Evolutionary conservation across 495 filamentous ascomycete species (phyloP).

Genomic region (Lichenothelia convexa): DNA sequence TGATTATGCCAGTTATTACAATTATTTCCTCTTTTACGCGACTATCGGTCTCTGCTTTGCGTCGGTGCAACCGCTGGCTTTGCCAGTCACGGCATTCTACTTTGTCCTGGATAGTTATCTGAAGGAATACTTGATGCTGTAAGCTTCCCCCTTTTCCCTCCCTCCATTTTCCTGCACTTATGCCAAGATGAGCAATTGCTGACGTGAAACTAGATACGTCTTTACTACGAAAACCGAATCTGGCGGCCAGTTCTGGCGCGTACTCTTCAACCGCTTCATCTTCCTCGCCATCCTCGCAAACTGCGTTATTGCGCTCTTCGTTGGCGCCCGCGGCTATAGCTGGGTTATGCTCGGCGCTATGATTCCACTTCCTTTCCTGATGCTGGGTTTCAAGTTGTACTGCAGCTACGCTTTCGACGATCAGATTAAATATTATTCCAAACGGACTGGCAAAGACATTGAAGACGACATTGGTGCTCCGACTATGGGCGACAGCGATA

Average conservation of each 20-base stretch:
- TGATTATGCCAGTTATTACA: conserved; percentile 94
- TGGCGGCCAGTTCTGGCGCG: conserved; percentile 82
- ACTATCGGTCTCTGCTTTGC: conserved; percentile 79
- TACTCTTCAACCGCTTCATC: conserved; percentile 78
- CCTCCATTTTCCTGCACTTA: neutral
- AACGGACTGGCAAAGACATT: conserved; percentile 36
- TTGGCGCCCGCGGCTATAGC: conserved; percentile 27
- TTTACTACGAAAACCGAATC: conserved; percentile 94
- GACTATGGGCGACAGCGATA: conserved; percentile 29
- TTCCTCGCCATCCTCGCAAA: conserved; percentile 70
- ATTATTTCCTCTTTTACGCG: conserved; percentile 84
- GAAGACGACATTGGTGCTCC: conserved; percentile 31
- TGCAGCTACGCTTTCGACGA: conserved; percentile 61
- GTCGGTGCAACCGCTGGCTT: conserved; percentile 69
- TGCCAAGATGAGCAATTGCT: no score
- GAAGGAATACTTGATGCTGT: conserved; percentile 90
- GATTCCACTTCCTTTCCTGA: conserved; percentile 59
- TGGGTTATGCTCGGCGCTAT: conserved; percentile 45
- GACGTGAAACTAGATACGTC: conserved; percentile 45
- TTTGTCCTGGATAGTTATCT: conserved; percentile 72
- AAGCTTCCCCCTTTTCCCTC: conserved; percentile 4
- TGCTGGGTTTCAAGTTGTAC: conserved; percentile 73
- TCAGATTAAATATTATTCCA: conserved; percentile 57
- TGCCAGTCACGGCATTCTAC: conserved; percentile 83
- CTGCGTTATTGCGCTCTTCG: conserved; percentile 48